Base-by-base conservation (phyloP, 2,329 filamentous ascomycete species). In the Cryoendolithus antarcticus region DNA sequence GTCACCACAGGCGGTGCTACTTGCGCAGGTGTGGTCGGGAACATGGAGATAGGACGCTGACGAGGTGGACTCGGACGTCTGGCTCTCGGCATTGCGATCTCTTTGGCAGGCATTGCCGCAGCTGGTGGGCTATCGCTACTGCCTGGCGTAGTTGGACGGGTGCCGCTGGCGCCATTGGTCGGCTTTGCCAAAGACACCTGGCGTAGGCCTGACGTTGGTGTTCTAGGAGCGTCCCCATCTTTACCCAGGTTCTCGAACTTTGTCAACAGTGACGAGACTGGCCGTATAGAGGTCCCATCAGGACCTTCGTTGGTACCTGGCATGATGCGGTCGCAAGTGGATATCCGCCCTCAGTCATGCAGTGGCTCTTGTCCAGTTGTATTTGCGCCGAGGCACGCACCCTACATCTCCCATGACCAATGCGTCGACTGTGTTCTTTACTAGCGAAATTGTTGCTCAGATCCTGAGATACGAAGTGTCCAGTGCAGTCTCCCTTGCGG, bases 271-370 rank as follows among this genome's bases (percentile, higher is more conserved):
- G 83, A 88, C 37, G 84, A 91, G 37, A 91, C 83, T 19, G 85
- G 82, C 65, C 79, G 84, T 52, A 88, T 77, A 47, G 83, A 86
- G 43, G 81, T 80, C 64, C 72, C 80, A 69, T 88, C 83, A 42
- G 77, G 77, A 62, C 75, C 80, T 51, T 83, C 67, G 47, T 66
- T 27, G 7, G 24, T 27, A 2, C 24, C 24, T 27, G 24, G 24
- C 24, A 27, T 27, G 4, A 8, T 27, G 7, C 7, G 3, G 24
- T 27, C 24, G 7, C 24, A 4, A 27, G 7, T 8, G 7, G 7
- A 27, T 27, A 8, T 27, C 24, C 7, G 24, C 7, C 24, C 24
- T 27, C 24, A 27, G 24, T 27, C 24, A 27, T 27, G 24, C 24
- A 27, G 24, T 27, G 24, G 24, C 24, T 27, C 24, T 27, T 8